Evolutionary conservation across 2,329 filamentous ascomycete species (phyloP), one percentile per base, ranked within the genome.

Genomic region (Penicillium sp.): DNA sequence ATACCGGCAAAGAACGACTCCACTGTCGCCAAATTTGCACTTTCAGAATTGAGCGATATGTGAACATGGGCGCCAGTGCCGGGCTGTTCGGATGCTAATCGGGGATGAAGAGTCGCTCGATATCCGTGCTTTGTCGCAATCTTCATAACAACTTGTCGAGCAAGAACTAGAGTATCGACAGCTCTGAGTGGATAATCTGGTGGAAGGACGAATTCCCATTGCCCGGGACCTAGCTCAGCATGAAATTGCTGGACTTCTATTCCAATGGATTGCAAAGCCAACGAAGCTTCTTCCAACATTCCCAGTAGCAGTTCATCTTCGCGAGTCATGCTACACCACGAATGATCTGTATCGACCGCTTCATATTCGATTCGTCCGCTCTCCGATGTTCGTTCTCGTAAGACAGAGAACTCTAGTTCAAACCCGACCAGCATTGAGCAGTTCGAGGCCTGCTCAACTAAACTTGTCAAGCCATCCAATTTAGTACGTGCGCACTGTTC

Each of bases 141-240:
- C 1, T 39, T 47, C 14, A 37, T 46, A 29, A 69, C 67, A 14
- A 59, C 64, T 2, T 60, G 52, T 2, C 66, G 61, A 5, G 67
- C 66, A 26, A 51, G 58, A 9, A 68, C 8, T 5, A 68, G 61
- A 3, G 53, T 57, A 48, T 69, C 66, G 21, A 64, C 62, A 5
- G 67, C 65, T 6, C 58, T 16, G 6, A 68, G 46, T 5, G 67
- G 67, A 2, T 46, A 28, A 2, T 44, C 21, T 3, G 65, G 66
- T 2, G 59, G 60, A 1, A 70, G 55, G 3, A 67, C 58, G 46
- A 70, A 67, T 47, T 70, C 66, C 57, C 61, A 70, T 48, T 70
- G 67, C 2, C 66, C 65, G 1, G 66, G 64, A 2, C 56, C 57
- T 13, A 58, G 55, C 44, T 70, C 67, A 16, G 63, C 46, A 31